Percentiles rank a stretch among this genome's conserved stretches.
These are phyloP conservation scores for Fusarium metavorans DNA, from an alignment of 2,329 filamentous ascomycete species.

Conservation along the genomic window DNA sequence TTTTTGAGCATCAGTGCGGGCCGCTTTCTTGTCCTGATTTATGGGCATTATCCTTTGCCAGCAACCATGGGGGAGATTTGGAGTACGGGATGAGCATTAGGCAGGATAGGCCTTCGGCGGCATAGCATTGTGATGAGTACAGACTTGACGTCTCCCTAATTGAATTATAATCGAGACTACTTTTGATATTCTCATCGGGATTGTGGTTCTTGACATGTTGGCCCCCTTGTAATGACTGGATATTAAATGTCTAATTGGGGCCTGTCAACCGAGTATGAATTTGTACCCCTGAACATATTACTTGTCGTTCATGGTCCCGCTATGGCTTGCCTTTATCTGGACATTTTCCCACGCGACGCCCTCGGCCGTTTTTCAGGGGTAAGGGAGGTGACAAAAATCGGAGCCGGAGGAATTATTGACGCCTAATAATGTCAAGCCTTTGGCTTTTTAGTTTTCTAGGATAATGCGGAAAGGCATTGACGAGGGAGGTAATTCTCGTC, in stretches of 20 bases:
- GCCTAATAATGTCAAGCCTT: neutral
- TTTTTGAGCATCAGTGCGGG: constrained; percentile 9
- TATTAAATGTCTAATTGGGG: neutral
- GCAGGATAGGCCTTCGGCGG: constrained; percentile 5
- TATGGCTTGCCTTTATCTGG: constrained; percentile 8
- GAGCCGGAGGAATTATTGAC: neutral
- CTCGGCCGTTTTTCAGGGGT: constrained; percentile 4
- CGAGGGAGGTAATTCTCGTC: neutral
- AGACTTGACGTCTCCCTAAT: constrained; percentile 16
- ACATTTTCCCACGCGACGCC: constrained; percentile 10
- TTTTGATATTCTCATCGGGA: neutral
- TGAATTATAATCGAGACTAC: neutral
- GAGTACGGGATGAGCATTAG: constrained; percentile 7
- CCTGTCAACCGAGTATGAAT: neutral
- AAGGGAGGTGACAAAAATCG: neutral
- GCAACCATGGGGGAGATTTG: neutral
- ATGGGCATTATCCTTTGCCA: neutral
- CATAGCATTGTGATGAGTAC: constrained; percentile 8
- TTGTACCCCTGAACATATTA: neutral
- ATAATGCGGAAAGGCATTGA: neutral
- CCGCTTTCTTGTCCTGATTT: neutral
- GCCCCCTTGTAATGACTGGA: neutral
- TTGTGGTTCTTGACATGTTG: neutral
- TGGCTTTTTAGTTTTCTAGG: neutral
- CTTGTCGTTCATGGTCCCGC: neutral